phyloP scores from a whole-genome alignment of 345 rosid species.

The Sonneratia alba region DNA sequence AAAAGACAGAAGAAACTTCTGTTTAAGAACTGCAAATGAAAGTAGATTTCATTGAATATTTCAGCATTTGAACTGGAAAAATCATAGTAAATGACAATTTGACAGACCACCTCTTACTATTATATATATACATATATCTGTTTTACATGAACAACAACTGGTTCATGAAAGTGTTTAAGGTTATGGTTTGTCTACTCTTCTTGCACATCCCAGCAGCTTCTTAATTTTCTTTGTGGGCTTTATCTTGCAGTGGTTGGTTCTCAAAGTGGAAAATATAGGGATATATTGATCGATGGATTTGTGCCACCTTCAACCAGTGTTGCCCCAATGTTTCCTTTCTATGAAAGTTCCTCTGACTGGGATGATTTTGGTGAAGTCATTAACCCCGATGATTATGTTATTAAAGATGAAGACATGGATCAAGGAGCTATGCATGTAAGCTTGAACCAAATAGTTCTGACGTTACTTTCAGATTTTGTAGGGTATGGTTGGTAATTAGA shows the following conservation, averaged over 20 bases:
- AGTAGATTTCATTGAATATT: no score
- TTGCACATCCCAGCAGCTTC: background rate
- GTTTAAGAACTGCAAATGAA: no score
- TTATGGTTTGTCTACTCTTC: background rate
- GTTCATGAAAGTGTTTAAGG: background rate
- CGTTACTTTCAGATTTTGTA: background rate
- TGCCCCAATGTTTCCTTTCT: conserved; percentile 95
- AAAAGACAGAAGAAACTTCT: no score
- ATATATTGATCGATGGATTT: conserved; percentile 87
- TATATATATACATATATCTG: background rate
- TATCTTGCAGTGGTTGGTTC: conserved; percentile 40
- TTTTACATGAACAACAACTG: background rate
- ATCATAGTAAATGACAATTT: background rate
- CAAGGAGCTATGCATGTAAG: conserved; percentile 58
- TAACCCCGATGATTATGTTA: conserved; percentile 89
- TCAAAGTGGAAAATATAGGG: conserved; percentile 52
- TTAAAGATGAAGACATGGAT: conserved; percentile 83
- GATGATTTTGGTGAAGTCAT: conserved; percentile 96
- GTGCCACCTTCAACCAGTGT: conserved; percentile 67
- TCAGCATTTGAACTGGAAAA: background rate
- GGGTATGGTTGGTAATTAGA: background rate
- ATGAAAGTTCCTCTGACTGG: conserved; percentile 75
- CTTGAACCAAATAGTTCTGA: conserved; percentile 2
- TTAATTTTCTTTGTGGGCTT: conserved; percentile 6
- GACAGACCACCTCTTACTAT: background rate